These are phyloP conservation scores for Annulohypoxylon bovei DNA, from an alignment of 495 filamentous ascomycete species.

Conservation along the genomic window DNA sequence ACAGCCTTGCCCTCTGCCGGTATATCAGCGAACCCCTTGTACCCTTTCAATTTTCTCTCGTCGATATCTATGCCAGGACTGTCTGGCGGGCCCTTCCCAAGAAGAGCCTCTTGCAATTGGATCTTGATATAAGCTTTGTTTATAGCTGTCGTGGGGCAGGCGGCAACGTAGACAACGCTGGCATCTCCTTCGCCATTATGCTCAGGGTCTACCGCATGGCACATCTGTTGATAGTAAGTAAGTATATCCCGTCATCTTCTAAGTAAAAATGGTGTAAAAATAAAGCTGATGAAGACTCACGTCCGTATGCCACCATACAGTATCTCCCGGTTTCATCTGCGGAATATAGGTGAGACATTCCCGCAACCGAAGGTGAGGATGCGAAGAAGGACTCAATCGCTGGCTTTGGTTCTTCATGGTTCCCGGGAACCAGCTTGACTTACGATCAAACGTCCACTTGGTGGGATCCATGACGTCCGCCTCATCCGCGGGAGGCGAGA, in stretches of 20 bases:
- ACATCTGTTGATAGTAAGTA: neutral
- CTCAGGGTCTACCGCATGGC: neutral
- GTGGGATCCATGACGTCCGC: neutral
- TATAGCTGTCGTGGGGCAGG: neutral
- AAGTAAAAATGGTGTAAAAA: neutral
- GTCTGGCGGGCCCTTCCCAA: neutral
- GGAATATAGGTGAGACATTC: conserved; percentile 3
- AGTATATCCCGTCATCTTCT: neutral
- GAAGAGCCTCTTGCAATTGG: neutral
- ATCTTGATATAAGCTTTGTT: conserved; percentile 1
- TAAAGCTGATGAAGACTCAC: neutral
- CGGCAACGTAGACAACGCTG: neutral
- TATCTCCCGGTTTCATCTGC: neutral
- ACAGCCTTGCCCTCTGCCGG: neutral
- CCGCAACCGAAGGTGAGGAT: neutral
- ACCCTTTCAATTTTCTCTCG: neutral
- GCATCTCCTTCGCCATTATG: neutral
- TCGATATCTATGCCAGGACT: neutral
- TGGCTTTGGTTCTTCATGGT: conserved; percentile 1
- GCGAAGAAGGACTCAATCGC: conserved; percentile 1
- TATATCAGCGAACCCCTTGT: neutral
- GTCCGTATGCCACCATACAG: neutral
- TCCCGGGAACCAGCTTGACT: conserved; percentile 1
- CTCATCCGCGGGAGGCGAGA: neutral
- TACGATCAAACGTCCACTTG: neutral